These are phyloP conservation scores for Penicillium sp. DNA, from an alignment of 2,329 filamentous ascomycete genomes.

Conservation along the genomic window DNA sequence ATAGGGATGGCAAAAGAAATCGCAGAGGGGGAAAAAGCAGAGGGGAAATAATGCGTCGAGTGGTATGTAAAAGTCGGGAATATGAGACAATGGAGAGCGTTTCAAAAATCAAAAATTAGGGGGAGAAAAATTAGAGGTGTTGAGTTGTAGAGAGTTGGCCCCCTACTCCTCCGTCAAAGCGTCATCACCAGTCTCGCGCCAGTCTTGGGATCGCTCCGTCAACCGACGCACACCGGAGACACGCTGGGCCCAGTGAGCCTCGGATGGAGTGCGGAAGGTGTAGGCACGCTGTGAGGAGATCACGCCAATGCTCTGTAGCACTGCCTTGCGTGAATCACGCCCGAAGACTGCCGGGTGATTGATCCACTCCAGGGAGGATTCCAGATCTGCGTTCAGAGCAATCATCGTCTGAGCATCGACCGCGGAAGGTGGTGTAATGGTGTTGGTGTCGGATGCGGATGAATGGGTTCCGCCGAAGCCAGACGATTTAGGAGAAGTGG, in stretches of 20 bases:
- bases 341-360: conserved; percentile 93
- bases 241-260: conserved; percentile 83
- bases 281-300: conserved; percentile 93
- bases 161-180: conserved; percentile 58
- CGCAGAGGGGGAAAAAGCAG: conserved; percentile 13
- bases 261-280: conserved; percentile 86
- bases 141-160: conserved; percentile 2
- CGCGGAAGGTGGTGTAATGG: conserved; percentile 60
- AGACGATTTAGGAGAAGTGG: conserved; percentile 40
- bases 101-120: conserved; percentile 2
- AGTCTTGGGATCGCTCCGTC: conserved; percentile 81
- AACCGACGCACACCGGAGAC: conserved; percentile 78
- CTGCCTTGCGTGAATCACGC: conserved; percentile 89
- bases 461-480: conserved; percentile 37
- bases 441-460: conserved; percentile 45
- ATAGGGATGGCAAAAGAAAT: conserved; percentile 26
- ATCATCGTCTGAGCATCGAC: conserved; percentile 80
- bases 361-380: conserved; percentile 93
- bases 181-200: conserved; percentile 83
- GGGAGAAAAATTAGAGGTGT: not conserved
- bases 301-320: conserved; percentile 93
- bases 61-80: conserved; percentile 5
- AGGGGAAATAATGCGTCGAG: not conserved
- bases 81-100: not conserved
- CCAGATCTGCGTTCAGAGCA: conserved; percentile 86